Conservation (phyloP, 371 early-diverging fungal genomes). For the Apophysomyces trapeziformis region DNA sequence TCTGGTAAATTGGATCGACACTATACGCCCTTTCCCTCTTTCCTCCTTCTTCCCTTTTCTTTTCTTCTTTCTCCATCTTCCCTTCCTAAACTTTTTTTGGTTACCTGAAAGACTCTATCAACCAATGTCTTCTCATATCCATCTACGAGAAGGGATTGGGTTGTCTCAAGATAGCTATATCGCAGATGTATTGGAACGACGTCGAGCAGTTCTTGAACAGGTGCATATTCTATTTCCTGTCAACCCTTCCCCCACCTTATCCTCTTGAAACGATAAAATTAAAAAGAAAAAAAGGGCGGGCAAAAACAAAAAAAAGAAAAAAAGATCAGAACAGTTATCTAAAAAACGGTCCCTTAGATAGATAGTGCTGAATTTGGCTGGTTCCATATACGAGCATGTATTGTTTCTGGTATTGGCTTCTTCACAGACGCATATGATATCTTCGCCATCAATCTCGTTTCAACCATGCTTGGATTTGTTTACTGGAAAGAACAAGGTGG, state of each 20-base stretch:
- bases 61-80: background rate
- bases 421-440: slow-evolving; percentile 91
- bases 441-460: slow-evolving; percentile 82
- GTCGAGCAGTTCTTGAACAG: slow-evolving; percentile 43
- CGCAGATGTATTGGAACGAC: slow-evolving; percentile 38
- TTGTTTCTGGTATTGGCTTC: slow-evolving; percentile 89
- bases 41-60: background rate
- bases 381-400: slow-evolving; percentile 87
- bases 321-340: background rate
- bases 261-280: background rate
- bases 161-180: slow-evolving; percentile 15
- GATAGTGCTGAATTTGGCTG: slow-evolving; percentile 65
- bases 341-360: slow-evolving; percentile 31
- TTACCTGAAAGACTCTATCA: background rate
- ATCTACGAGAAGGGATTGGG: background rate
- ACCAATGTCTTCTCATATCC: background rate
- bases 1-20: too few relatives aligned
- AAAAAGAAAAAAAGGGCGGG: background rate
- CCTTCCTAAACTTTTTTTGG: background rate
- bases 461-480: slow-evolving; percentile 76
- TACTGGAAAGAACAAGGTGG: slow-evolving; percentile 56
- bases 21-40: too few relatives aligned
- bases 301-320: background rate
- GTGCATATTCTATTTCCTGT: slow-evolving; percentile 18
- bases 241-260: background rate